Base-by-base conservation (phyloP, 1,284 basidiomycete genomes). In the Athelia sp. region DNA sequence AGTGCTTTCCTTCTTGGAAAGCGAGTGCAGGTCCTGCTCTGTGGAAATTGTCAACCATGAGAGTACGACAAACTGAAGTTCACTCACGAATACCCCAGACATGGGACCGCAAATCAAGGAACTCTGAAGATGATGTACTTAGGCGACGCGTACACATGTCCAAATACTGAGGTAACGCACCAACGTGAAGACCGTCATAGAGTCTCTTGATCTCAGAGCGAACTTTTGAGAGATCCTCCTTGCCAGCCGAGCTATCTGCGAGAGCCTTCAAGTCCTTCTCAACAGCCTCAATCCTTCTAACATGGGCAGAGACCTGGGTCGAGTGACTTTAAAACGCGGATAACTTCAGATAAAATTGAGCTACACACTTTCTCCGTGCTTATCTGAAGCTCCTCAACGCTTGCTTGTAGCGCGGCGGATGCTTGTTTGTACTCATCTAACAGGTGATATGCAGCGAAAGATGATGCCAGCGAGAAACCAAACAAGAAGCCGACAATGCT, bases 351-450 rank as follows among this genome's bases (percentile, higher is more conserved):
- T 17, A n/a, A 4, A 4, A 40, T 8, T 6, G 6, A 45, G 6
- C 26, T 26, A 22, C 62, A 46, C 52, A 81, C 92, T 78, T 91
- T 89, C 59, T 86, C 82, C 0, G 93, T 94, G 63, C 84, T 91
- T 35, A 78, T 69, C 65, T 92, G 88, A 44, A 97, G 72, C 61
- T 94, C 90, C 60, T 93, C 86, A 18, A 96, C 88, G 60, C 89
- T 92, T 17, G 87, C 81, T 63, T 94, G 85, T 51, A 96, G 72
- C 23, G 89, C 79, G 22, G 86, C 84, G 4, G 87, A 90, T 8
- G 93, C 92, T 46, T 81, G 73, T 66, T 93, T 91, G 69, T 93
- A 94, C 70, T 96, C 93, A 57, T 95, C 89, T 47, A 95, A 72
- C 22, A 97, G 73, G 63, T 91, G 84, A 65, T 93, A 95, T 45